phyloP scores from a whole-genome alignment of 805 yeast species.

The Suhomyces vadensis region DNA sequence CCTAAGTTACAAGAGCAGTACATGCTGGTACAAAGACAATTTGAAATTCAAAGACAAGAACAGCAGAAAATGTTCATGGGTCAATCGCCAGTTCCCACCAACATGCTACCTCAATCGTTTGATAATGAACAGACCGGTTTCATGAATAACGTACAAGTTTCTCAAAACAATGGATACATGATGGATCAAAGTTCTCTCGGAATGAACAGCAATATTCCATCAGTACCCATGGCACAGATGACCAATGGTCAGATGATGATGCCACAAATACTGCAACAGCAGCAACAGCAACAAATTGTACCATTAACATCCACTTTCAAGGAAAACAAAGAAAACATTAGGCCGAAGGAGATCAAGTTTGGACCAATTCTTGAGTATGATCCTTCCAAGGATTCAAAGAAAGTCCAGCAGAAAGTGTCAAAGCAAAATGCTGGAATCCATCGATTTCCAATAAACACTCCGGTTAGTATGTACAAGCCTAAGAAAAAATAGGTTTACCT shows the following conservation, averaged over 20 bases:
- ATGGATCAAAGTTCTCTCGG: constrained; percentile 1
- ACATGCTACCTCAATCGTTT: constrained; percentile 5
- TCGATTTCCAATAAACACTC: constrained; percentile 33
- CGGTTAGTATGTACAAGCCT: constrained; percentile 37
- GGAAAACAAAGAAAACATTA: constrained; percentile 22
- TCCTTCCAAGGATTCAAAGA: constrained; percentile 32
- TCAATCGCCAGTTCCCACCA: background rate
- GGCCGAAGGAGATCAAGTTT: constrained; percentile 33
- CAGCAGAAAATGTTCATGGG: constrained; percentile 9
- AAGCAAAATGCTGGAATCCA: constrained; percentile 22
- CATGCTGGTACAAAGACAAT: constrained; percentile 19
- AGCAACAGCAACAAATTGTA: constrained; percentile 6
- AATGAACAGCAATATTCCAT: background rate
- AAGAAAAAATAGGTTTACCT: constrained; percentile 18
- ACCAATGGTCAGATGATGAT: constrained; percentile 5
- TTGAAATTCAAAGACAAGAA: constrained; percentile 16
- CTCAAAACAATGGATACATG: background rate
- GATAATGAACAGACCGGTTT: background rate
- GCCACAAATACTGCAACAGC: constrained; percentile 5
- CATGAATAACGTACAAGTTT: background rate
- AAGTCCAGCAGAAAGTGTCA: constrained; percentile 17
- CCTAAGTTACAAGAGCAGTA: constrained; percentile 21
- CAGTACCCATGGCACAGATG: background rate
- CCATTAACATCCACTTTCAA: constrained; percentile 12
- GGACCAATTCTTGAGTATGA: constrained; percentile 44